Evolutionary conservation across 2,329 filamentous ascomycete species (phyloP).

Genomic region (Nigrospora oryzae): DNA sequence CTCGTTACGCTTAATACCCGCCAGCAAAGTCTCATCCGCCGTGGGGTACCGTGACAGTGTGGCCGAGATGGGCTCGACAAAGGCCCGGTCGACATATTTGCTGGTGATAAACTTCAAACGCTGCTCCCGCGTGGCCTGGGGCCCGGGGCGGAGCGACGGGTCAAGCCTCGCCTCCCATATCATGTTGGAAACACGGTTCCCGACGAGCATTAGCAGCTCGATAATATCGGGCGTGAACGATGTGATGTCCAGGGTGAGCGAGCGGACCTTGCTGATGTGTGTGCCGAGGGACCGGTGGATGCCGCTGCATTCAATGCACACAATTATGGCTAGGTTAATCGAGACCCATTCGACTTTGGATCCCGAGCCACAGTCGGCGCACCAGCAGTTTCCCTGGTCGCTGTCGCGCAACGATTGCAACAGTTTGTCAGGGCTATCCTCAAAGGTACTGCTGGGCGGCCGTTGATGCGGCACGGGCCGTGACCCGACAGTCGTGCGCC

Average conservation of each 20-base stretch:
- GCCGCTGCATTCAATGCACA: conserved; percentile 96
- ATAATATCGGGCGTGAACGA: conserved; percentile 97
- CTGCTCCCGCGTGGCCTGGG: conserved; percentile 79
- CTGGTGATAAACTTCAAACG: conserved; percentile 89
- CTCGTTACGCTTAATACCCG: conserved; percentile 93
- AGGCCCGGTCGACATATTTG: conserved; percentile 84
- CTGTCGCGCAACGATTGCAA: conserved; percentile 81
- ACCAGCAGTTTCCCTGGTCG: conserved; percentile 88
- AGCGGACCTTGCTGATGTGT: conserved; percentile 95
- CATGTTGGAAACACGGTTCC: conserved; percentile 93
- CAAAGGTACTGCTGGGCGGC: conserved; percentile 61
- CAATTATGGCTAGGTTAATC: conserved; percentile 90
- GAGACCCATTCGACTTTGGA: conserved; percentile 98
- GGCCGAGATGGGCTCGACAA: conserved; percentile 68
- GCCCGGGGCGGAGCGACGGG: conserved; percentile 59
- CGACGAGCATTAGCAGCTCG: conserved; percentile 82
- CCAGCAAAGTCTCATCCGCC: conserved; percentile 80
- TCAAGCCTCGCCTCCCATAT: conserved; percentile 89
- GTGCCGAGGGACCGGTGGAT: conserved; percentile 95
- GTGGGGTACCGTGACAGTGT: conserved; percentile 69
- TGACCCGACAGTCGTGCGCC: conserved; percentile 86
- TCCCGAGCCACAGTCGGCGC: conserved; percentile 87
- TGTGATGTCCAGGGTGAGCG: conserved; percentile 87
- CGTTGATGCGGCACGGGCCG: conserved; percentile 61
- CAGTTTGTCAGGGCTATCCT: conserved; percentile 78